These are phyloP conservation scores for Brasenia schreberi DNA, from an alignment of 164 flowering plant species.

Conservation along the genomic window DNA sequence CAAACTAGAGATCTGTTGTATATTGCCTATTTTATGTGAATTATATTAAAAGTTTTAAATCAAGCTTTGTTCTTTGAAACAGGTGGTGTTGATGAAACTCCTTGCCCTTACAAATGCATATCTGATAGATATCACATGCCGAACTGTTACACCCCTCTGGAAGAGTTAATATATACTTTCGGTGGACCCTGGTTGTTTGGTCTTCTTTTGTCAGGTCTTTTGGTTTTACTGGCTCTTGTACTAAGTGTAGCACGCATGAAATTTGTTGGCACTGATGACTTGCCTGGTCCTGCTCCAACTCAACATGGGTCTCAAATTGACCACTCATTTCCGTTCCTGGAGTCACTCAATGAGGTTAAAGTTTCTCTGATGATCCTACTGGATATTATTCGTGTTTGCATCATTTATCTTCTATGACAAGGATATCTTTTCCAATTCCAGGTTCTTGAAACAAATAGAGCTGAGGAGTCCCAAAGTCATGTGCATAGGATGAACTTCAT, in stretches of 20 bases:
- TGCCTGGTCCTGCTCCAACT: conserved; percentile 51
- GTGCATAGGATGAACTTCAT: conserved; percentile 86
- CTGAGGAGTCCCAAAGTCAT: conserved; percentile 81
- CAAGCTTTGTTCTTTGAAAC: conserved; percentile 3
- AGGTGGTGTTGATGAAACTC: conserved; percentile 83
- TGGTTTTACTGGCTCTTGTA: conserved; percentile 71
- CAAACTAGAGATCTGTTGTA: neutral
- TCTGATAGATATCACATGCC: conserved; percentile 95
- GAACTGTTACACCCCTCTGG: conserved; percentile 81
- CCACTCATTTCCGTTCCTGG: conserved; percentile 87
- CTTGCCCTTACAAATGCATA: conserved; percentile 87
- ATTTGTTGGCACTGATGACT: conserved; percentile 63
- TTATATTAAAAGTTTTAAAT: no score
- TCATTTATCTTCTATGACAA: neutral
- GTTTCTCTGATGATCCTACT: neutral
- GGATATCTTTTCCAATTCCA: conserved; percentile 8
- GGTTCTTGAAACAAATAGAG: conserved; percentile 87
- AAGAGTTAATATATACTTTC: conserved; percentile 83
- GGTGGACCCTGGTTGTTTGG: conserved; percentile 99
- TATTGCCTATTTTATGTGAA: no score
- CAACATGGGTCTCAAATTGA: conserved; percentile 68
- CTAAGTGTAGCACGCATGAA: conserved; percentile 93
- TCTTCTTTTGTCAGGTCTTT: conserved; percentile 58
- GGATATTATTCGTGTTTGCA: neutral
- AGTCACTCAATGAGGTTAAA: conserved; percentile 81